A percentile compares a stretch with the other conserved stretches of the same genome.
Conservation (phyloP, 2,329 filamentous ascomycete genomes). For the Fusarium hostae region DNA sequence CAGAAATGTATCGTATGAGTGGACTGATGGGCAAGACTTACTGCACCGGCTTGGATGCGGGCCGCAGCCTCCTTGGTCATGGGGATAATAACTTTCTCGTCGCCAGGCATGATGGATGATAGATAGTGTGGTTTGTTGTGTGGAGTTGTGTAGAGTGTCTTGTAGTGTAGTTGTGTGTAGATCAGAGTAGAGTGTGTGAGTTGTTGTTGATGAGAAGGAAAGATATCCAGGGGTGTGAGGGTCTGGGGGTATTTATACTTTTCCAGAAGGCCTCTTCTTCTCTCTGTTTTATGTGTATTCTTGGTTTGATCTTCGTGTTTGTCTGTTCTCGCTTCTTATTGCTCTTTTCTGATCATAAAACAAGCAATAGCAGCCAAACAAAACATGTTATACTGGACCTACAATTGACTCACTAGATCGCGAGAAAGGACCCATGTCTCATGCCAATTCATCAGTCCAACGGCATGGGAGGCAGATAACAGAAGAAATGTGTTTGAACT, state of each 20-base stretch:
- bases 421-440: background rate
- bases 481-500: background rate
- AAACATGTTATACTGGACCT: too few species aligned
- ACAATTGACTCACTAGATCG: background rate
- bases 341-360: background rate
- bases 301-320: background rate
- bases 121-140: background rate
- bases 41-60: conserved; percentile 8
- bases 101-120: conserved; percentile 14
- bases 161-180: background rate
- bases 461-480: background rate
- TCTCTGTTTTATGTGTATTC: background rate
- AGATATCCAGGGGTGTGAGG: background rate
- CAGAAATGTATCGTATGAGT: too few species aligned
- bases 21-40: background rate
- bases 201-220: conserved; percentile 1
- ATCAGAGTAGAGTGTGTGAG: background rate
- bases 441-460: background rate
- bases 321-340: background rate
- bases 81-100: background rate
- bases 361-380: background rate
- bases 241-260: conserved; percentile 16
- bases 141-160: background rate
- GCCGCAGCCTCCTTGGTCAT: conserved; percentile 17
- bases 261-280: background rate